Evolutionary conservation across 805 yeast species (phyloP), one percentile per base, ranked within the genome.

Genomic region (Saturnispora mendoncae): DNA sequence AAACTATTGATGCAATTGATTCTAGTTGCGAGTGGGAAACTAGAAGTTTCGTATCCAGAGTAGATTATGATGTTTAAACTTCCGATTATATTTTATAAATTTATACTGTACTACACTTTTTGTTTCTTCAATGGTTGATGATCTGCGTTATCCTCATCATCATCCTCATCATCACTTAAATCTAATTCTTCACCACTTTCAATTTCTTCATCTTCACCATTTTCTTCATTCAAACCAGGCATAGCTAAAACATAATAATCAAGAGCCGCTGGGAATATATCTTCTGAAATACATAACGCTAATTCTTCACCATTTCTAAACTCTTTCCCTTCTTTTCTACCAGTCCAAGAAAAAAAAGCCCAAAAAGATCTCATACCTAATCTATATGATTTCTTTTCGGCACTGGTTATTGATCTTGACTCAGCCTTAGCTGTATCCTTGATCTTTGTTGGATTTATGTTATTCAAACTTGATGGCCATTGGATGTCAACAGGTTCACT

Each of bases 311-410:
- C 95, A 43, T 72, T 70, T 46, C 87, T 72, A 55, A 78, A 84
- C 56, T 78, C 92, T 60, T 77, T 84, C 1, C 85, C 83, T 2
- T 85, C 81, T 48, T 78, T 80, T 27, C 62, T 57, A 0, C 94
- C 95, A 1, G 92, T 81, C 88, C 94, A 87, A 36, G 67, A 66
- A 56, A 87, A 88, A 80, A 88, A 88, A 5, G 86, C 80, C 60
- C 90, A 88, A 53, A 90, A 81, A 12, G 90, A 78, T 54, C 80
- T 79, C 86, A 80, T 80, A 4, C 88, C 88, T 15, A 67, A 54
- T 44, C 88, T 63, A 54, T 81, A 81, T 42, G 66, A 65, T 51
- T 71, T 76, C 58, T 80, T 80, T 33, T 76, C 78, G 17, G 69
- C 74, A 17, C 58, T 47, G n/a, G 66, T 50, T 33, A 76, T 62